Evolutionary conservation across 176 grass and related monocot genomes (phyloP), one percentile per base, ranked within the genome.

Genomic region (Avena atlantica): DNA sequence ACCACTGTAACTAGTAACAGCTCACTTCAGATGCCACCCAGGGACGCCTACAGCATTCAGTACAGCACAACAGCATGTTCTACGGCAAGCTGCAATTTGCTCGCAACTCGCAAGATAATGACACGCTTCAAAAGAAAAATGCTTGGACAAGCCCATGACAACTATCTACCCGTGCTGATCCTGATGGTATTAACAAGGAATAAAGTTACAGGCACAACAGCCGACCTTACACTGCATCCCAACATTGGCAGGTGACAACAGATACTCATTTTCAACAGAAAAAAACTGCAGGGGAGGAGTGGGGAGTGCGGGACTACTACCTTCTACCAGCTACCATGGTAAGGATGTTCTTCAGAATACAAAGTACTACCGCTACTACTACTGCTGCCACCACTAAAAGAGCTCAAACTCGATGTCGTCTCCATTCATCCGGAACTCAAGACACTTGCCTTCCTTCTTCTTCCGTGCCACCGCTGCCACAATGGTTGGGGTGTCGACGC

Each of bases 321-420:
- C 12, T 64, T 66, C 63, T 31, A 65, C 82, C 72, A 82, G 53
- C 86, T 88, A 91, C 72, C 86, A 49, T 57, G 76, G 37, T 86
- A 87, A 63, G 74, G 49, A 89, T 86, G 36, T 86, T 57, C 71
- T 83, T 85, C 76, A 13, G 64, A 83, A 88, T 84, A 86, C 66
- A 34, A 59, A 84, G 70, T 74, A 90, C 66, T 55, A 74, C 31
- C 40, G 6, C 37, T 40, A 40, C 67, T 44, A 88, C 60, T 53
- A 53, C 49, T 55, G 69, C 51, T 34, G 58, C 60, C 17, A 88
- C 53, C 29, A 70, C 89, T 98, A 98, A 69, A 98, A 95, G 84
- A 93, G 87, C 62, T 98, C 95, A 36, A 98, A 98, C 85, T 95
- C 91, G 8, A 98, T 94, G 45, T 98, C 93, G 23, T 95, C 91